phyloP scores from a whole-genome alignment of 192 early-diverging fungal genomes.

The Coemansia sp. region DNA sequence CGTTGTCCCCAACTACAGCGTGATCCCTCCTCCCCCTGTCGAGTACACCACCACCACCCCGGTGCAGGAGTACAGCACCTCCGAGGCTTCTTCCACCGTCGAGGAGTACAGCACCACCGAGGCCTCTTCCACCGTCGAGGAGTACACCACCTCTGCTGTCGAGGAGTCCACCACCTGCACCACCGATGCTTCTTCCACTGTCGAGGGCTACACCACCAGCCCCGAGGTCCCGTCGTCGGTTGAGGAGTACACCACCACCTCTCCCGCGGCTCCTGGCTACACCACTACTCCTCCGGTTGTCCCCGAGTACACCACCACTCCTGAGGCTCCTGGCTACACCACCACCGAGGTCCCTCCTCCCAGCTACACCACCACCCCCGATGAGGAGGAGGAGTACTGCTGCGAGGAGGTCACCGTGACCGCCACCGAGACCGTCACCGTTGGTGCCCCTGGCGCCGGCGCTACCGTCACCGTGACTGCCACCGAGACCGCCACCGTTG shows the following conservation, averaged over 20 bases:
- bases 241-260: slow-evolving; percentile 9
- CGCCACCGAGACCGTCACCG: slow-evolving; percentile 27
- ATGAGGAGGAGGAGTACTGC: slow-evolving; percentile 44
- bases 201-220: slow-evolving; percentile 13
- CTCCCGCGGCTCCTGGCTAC: slow-evolving; percentile 1
- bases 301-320: slow-evolving; percentile 11
- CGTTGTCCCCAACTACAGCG: slow-evolving; percentile 15
- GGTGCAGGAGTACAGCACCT: slow-evolving; percentile 3
- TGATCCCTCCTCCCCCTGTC: slow-evolving; percentile 11
- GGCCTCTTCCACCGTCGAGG: slow-evolving; percentile 10
- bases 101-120: neutral
- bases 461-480: slow-evolving; percentile 20
- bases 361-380: slow-evolving; percentile 7
- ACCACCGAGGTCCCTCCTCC: slow-evolving; percentile 9
- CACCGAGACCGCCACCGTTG: slow-evolving; percentile 2
- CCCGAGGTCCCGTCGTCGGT: too few relatives aligned
- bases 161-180: neutral
- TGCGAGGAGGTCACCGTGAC: slow-evolving; percentile 45
- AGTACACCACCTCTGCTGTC: neutral
- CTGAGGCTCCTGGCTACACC: slow-evolving; percentile 7
- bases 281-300: slow-evolving; percentile 1
- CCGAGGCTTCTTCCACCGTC: too few relatives aligned
- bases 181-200: slow-evolving; percentile 7
- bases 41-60: slow-evolving; percentile 4
- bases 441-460: slow-evolving; percentile 13